These are phyloP conservation scores for Solanum phureja DNA, from an alignment of 257 asterid species.

Conservation along the genomic window DNA sequence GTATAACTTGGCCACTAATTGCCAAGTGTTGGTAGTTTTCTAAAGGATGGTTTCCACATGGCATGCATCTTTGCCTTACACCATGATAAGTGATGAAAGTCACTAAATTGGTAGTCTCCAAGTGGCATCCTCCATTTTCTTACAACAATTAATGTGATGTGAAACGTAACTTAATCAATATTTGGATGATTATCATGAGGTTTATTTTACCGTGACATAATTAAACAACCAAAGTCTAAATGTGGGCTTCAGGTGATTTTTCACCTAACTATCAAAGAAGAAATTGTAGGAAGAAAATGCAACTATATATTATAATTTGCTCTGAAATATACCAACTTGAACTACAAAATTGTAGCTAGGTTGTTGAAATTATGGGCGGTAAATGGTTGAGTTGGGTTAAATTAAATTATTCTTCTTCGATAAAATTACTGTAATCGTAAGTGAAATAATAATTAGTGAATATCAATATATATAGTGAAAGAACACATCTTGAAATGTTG, in stretches of 20 bases:
- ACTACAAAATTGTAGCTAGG: neutral
- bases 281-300: neutral
- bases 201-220: neutral
- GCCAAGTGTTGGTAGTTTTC: too few relatives aligned
- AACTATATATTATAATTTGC: neutral
- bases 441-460: too few relatives aligned
- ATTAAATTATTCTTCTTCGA: neutral
- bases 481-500: neutral
- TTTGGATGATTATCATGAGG: constrained; percentile 4
- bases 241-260: neutral
- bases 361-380: neutral
- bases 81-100: too few relatives aligned
- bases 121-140: too few relatives aligned
- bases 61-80: too few relatives aligned
- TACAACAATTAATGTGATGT: too few relatives aligned
- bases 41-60: too few relatives aligned
- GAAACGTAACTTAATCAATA: neutral
- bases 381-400: neutral
- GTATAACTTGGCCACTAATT: too few relatives aligned
- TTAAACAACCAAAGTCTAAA: neutral
- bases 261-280: neutral
- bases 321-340: neutral
- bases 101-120: too few relatives aligned
- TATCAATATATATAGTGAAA: neutral
- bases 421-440: too few relatives aligned